Percentiles rank a stretch among this genome's conserved stretches.
Evolutionary conservation across 805 yeast species (phyloP).

Genomic region (Nakazawaea siamensis): DNA sequence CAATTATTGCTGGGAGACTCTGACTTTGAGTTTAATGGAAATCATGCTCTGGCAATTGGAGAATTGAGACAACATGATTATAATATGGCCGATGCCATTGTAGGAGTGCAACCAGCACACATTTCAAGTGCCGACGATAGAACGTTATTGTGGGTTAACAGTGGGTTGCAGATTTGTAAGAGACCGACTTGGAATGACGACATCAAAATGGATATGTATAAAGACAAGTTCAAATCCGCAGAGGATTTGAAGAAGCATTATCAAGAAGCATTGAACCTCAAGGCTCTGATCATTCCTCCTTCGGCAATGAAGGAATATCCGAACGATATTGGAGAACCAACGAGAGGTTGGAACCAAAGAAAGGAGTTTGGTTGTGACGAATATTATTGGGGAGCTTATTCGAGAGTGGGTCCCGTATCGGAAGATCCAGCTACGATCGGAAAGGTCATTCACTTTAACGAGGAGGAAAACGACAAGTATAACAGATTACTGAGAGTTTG

Average conservation of each 20-base stretch:
- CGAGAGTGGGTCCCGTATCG: conserved; percentile 33
- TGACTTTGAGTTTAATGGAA: conserved; percentile 38
- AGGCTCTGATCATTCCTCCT: conserved; percentile 37
- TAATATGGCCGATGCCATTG: conserved; percentile 3
- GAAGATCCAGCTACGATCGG: conserved; percentile 34
- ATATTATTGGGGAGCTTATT: conserved; percentile 40
- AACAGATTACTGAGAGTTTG: conserved; percentile 43
- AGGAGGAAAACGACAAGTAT: conserved; percentile 22
- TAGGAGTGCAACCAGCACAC: conserved; percentile 46
- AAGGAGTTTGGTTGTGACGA: conserved; percentile 52
- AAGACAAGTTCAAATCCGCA: conserved; percentile 12
- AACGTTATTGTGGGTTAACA: conserved; percentile 57
- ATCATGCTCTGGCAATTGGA: conserved; percentile 53
- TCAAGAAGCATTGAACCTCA: conserved; percentile 29
- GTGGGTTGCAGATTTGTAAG: conserved; percentile 59
- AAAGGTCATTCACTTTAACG: conserved; percentile 28
- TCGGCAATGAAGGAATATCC: conserved; percentile 31
- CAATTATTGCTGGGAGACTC: conserved; percentile 50
- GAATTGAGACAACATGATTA: conserved; percentile 22
- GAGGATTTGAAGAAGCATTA: conserved; percentile 26
- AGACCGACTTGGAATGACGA: conserved; percentile 32
- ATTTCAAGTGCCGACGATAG: conserved; percentile 37
- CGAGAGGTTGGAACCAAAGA: conserved; percentile 46
- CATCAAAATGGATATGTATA: conserved; percentile 21
- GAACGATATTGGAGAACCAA: conserved; percentile 31